Conservation (phyloP, 306 rosid genomes). For the Quercus gilva region DNA sequence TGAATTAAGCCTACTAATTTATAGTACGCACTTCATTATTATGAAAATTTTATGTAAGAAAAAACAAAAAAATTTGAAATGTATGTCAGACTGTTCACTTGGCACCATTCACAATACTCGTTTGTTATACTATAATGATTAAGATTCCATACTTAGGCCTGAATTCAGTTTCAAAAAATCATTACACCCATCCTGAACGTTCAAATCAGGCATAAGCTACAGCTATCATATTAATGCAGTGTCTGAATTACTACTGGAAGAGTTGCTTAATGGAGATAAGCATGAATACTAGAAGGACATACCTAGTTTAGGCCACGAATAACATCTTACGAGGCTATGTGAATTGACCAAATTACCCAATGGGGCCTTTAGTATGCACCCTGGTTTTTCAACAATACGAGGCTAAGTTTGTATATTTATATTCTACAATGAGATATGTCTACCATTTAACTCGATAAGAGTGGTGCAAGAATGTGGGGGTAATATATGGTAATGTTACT, state of each 20-base stretch:
- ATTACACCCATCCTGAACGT: not conserved
- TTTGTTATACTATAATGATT: slow-evolving; percentile 10
- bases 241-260: not conserved
- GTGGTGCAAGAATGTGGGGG: not conserved
- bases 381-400: not conserved
- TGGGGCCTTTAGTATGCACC: not conserved
- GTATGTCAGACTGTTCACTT: not conserved
- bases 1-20: too few species aligned
- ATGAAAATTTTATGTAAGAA: too few species aligned
- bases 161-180: slow-evolving; percentile 13
- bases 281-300: not conserved
- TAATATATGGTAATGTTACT: slow-evolving; percentile 24
- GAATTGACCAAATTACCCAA: not conserved
- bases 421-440: too few species aligned
- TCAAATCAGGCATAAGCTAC: not conserved
- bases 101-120: not conserved
- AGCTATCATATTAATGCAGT: not conserved
- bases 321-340: not conserved
- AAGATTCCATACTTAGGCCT: slow-evolving; percentile 11
- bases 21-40: too few species aligned
- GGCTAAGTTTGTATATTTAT: not conserved
- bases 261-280: not conserved
- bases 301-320: not conserved
- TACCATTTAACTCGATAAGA: not conserved
- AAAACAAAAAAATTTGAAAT: not conserved